Evolutionary conservation across 148 eudicot genomes (phyloP).

Genomic region (Camellia granthamiana): DNA sequence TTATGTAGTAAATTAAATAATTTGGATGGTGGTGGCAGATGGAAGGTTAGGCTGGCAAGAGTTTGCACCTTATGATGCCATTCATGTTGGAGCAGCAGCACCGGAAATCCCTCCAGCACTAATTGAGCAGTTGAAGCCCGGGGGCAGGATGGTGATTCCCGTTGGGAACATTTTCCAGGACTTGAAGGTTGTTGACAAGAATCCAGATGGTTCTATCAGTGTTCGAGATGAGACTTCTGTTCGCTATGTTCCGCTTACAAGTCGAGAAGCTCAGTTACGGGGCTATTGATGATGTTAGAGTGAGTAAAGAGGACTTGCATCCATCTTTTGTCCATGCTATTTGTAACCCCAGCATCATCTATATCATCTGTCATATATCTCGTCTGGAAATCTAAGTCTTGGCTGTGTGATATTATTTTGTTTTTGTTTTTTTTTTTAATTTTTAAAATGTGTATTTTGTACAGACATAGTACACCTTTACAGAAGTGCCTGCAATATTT

Average conservation of each 20-base stretch:
- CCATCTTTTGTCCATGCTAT: not conserved
- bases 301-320: not conserved
- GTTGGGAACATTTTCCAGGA: conserved; percentile 92
- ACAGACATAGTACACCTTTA: not conserved
- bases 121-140: conserved; percentile 91
- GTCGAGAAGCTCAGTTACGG: conserved; percentile 77
- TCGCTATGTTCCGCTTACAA: conserved; percentile 88
- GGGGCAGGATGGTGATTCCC: conserved; percentile 92
- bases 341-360: too few relatives aligned
- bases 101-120: conserved; percentile 79
- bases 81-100: conserved; percentile 92
- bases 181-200: conserved; percentile 79
- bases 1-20: not conserved
- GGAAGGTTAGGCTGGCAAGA: conserved; percentile 59
- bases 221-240: conserved; percentile 83
- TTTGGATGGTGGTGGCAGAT: conserved; percentile 25
- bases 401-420: not conserved
- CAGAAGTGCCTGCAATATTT: too few relatives aligned
- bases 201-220: conserved; percentile 61
- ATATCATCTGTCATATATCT: not conserved
- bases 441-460: not conserved
- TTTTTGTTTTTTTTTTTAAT: not conserved
- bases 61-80: conserved; percentile 54
- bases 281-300: conserved; percentile 27
- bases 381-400: not conserved